Evolutionary conservation across 176 grass and related monocot genomes (phyloP).

Genomic region (Hordeum marinum): DNA sequence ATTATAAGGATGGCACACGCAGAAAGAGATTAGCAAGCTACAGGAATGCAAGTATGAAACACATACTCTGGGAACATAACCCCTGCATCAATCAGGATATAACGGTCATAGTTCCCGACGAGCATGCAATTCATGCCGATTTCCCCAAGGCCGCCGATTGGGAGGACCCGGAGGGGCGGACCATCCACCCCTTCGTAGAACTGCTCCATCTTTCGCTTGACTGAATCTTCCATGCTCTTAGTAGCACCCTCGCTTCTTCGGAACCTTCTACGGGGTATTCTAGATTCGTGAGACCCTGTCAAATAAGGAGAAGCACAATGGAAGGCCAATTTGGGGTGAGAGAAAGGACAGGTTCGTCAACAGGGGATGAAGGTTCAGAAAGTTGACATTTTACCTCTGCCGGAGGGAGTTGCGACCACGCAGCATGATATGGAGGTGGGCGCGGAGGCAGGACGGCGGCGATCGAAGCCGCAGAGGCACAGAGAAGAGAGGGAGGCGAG

Average conservation of each 20-base stretch:
- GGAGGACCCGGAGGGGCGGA: slow-evolving; percentile 87
- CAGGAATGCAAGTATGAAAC: background rate
- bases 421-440: slow-evolving; percentile 44
- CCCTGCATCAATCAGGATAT: slow-evolving; percentile 96
- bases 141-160: slow-evolving; percentile 94
- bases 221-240: slow-evolving; percentile 93
- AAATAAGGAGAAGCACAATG: slow-evolving; percentile 3
- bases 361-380: background rate
- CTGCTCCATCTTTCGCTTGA: slow-evolving; percentile 95
- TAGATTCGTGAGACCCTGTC: slow-evolving; percentile 43
- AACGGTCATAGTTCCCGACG: slow-evolving; percentile 88
- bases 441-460: background rate
- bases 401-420: slow-evolving; percentile 24
- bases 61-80: slow-evolving; percentile 99
- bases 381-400: slow-evolving; percentile 17
- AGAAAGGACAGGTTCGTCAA: background rate
- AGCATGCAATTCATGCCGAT: slow-evolving; percentile 99
- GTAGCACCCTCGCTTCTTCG: slow-evolving; percentile 64
- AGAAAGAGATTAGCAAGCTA: background rate
- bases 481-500: slow-evolving; percentile 42
- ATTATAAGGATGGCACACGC: background rate
- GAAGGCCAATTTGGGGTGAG: background rate
- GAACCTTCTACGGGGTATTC: slow-evolving; percentile 50
- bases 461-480: slow-evolving; percentile 36
- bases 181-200: slow-evolving; percentile 92